A percentile compares a stretch with the other conserved stretches of the same genome.
Evolutionary conservation across 768 basidiomycete species (phyloP).

Genomic region (Russula virescens): DNA sequence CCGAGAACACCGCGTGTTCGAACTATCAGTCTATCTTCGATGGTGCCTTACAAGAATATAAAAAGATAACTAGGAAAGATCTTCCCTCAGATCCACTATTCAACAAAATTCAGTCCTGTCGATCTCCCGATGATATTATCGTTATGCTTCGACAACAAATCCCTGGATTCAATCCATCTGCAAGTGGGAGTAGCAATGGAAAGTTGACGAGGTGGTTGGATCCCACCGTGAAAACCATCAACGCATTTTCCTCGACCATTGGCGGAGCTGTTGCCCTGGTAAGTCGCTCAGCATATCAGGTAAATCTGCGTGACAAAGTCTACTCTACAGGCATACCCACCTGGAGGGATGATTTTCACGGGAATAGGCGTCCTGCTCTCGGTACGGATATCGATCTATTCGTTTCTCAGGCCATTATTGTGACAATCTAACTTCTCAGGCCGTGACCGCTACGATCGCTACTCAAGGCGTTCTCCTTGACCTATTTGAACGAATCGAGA

Average conservation of each 20-base stretch:
- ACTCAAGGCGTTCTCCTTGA: not conserved
- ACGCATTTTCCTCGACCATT: not conserved
- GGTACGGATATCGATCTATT: not conserved
- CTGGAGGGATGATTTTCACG: not conserved
- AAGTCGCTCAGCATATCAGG: not conserved
- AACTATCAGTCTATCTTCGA: not conserved
- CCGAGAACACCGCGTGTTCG: too few relatives aligned
- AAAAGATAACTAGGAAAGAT: not conserved
- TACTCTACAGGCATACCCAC: not conserved
- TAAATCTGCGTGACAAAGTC: not conserved
- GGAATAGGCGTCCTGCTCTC: not conserved
- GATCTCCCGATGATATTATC: not conserved
- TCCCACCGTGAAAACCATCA: not conserved
- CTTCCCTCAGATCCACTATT: not conserved
- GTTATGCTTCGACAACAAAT: not conserved
- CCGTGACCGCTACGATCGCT: not conserved
- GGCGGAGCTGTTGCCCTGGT: not conserved
- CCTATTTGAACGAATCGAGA: not conserved
- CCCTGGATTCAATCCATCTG: not conserved
- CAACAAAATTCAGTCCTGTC: not conserved
- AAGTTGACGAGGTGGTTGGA: not conserved
- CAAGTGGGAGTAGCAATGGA: not conserved
- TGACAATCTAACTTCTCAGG: not conserved
- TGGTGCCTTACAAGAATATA: not conserved
- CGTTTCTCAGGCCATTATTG: not conserved